Evolutionary conservation across 2,329 filamentous ascomycete species (phyloP).

Genomic region (Cryphonectria naterciae): DNA sequence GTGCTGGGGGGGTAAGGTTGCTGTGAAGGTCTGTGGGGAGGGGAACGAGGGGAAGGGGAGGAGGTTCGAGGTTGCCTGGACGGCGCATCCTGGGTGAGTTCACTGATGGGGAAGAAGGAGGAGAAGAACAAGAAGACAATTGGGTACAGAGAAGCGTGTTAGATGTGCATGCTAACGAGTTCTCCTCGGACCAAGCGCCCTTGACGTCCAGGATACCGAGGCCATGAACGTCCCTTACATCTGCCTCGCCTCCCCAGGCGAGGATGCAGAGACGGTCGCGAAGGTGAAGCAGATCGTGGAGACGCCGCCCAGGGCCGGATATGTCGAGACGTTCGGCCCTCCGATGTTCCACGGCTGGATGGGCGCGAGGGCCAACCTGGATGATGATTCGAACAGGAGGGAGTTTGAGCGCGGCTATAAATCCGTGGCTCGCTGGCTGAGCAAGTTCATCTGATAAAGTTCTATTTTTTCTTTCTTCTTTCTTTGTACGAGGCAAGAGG

Average conservation of each 20-base stretch:
- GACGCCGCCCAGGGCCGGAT: conserved; percentile 43
- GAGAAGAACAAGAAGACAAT: neutral
- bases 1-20: conserved; percentile 54
- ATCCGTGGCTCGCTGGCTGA: conserved; percentile 48
- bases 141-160: neutral
- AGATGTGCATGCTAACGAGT: neutral
- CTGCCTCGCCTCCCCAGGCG: conserved; percentile 54
- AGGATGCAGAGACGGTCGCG: conserved; percentile 48
- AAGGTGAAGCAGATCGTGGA: conserved; percentile 48
- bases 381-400: conserved; percentile 47
- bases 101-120: neutral
- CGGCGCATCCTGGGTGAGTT: conserved; percentile 39
- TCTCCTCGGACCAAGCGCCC: conserved; percentile 29
- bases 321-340: conserved; percentile 51
- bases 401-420: conserved; percentile 56
- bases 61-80: conserved; percentile 42
- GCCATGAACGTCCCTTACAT: conserved; percentile 52
- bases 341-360: conserved; percentile 64
- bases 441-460: conserved; percentile 38
- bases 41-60: conserved; percentile 42
- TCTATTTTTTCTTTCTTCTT: neutral
- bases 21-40: conserved; percentile 42
- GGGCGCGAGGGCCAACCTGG: conserved; percentile 55
- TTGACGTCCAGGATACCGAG: conserved; percentile 48
- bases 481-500: neutral